A percentile compares a stretch with the other conserved stretches of the same genome.
Conservation (phyloP, 495 filamentous ascomycete species). For the Chaetomium tenue region DNA sequence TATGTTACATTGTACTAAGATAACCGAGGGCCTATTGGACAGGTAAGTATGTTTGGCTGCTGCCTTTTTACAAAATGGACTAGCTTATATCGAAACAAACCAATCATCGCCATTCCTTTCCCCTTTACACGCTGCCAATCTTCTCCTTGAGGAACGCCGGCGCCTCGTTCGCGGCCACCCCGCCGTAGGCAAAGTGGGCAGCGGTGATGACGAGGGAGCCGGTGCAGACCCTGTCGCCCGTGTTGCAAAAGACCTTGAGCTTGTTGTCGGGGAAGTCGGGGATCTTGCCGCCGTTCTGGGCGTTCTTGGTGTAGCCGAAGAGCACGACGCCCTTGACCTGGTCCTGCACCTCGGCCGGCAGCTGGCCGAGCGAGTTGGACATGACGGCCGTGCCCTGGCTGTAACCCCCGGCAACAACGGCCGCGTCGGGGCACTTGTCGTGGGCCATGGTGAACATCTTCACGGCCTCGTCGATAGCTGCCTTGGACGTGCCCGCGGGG, state of each 20-base stretch:
- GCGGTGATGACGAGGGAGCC: conserved; percentile 5
- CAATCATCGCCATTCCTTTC: not conserved
- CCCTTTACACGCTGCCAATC: not conserved
- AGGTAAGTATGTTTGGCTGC: no score
- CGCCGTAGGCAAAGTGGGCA: conserved; percentile 43
- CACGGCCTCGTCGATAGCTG: conserved; percentile 37
- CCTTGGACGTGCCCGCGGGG: conserved; percentile 36
- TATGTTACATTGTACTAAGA: no score
- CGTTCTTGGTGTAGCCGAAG: conserved; percentile 58
- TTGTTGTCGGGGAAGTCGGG: conserved; percentile 48
- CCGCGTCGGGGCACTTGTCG: conserved; percentile 37
- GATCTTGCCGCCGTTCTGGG: conserved; percentile 48
- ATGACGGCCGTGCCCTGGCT: conserved; percentile 58
- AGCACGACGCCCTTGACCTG: conserved; percentile 54
- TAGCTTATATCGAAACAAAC: no score
- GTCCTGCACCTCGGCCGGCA: conserved; percentile 42
- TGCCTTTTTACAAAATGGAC: no score
- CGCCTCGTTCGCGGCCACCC: conserved; percentile 35
- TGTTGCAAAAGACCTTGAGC: conserved; percentile 50
- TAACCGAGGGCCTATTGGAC: no score
- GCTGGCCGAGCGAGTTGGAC: conserved; percentile 47
- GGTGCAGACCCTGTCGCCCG: conserved; percentile 10
- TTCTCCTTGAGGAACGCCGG: not conserved
- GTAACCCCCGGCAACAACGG: conserved; percentile 42
- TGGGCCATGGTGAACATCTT: conserved; percentile 36